Conservation (phyloP, 2,329 filamentous ascomycete species). For the Sporothrix inflata region DNA sequence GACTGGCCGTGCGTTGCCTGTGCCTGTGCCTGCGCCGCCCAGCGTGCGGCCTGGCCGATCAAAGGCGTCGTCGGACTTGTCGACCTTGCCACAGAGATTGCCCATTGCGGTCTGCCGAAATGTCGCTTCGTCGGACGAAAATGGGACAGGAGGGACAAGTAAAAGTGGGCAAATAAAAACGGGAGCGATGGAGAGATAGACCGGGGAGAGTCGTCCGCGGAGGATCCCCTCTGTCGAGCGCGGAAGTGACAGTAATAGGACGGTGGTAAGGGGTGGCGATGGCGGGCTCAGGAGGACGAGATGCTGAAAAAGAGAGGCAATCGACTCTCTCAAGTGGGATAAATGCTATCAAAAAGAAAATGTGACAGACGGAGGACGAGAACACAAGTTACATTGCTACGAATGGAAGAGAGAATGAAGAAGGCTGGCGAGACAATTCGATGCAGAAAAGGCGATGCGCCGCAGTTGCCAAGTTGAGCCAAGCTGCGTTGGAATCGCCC, state of each 20-base stretch:
- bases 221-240: not conserved
- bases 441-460: not conserved
- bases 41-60: slow-evolving; percentile 72
- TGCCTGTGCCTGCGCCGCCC: slow-evolving; percentile 59
- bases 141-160: not conserved
- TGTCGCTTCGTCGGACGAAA: not conserved
- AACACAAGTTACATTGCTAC: not conserved
- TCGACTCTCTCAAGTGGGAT: not conserved
- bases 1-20: slow-evolving; percentile 39
- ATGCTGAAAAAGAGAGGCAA: not conserved
- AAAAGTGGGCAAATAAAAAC: not conserved
- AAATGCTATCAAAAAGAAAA: not conserved
- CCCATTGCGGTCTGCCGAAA: slow-evolving; percentile 63
- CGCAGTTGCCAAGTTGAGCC: slow-evolving; percentile 21
- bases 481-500: slow-evolving; percentile 11
- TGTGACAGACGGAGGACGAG: not conserved
- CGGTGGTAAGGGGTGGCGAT: not conserved
- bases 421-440: slow-evolving; percentile 8
- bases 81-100: slow-evolving; percentile 78
- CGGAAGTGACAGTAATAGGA: not conserved
- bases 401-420: not conserved
- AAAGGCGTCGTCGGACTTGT: slow-evolving; percentile 63
- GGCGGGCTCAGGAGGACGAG: not conserved
- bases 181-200: not conserved
- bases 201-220: not conserved